Conservation (phyloP, 352 stramenopile species). For the Thalassiosira mediterranea region DNA sequence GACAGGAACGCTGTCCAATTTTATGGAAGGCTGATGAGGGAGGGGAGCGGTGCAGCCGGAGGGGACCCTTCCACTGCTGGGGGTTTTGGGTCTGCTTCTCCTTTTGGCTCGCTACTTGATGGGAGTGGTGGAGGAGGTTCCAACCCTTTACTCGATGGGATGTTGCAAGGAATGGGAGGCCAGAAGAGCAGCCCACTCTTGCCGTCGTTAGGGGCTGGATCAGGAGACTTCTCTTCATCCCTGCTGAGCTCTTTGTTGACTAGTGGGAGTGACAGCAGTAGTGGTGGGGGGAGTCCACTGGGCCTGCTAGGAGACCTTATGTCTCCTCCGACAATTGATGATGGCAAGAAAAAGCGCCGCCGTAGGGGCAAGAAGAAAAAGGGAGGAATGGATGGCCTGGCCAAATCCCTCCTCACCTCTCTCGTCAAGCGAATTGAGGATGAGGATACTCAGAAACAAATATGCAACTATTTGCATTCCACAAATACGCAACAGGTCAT, state of each 20-base stretch:
- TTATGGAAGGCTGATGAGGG: constrained; percentile 75
- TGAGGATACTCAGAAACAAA: constrained; percentile 64
- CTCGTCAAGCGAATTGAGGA: constrained; percentile 71
- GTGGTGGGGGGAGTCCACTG: constrained; percentile 22
- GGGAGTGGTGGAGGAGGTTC: constrained; percentile 8
- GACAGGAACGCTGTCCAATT: constrained; percentile 78
- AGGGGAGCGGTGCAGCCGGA: constrained; percentile 19
- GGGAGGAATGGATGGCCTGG: constrained; percentile 48
- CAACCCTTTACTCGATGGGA: constrained; percentile 35
- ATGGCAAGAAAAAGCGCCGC: constrained; percentile 15
- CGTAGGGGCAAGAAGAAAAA: constrained; percentile 24
- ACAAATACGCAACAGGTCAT: constrained; percentile 62
- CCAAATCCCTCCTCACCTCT: constrained; percentile 64
- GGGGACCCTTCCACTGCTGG: background rate
- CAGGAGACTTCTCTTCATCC: constrained; percentile 34
- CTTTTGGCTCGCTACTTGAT: too few species aligned
- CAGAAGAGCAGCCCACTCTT: constrained; percentile 30
- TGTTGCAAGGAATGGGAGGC: constrained; percentile 17
- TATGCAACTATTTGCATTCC: constrained; percentile 67
- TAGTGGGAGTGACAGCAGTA: constrained; percentile 9
- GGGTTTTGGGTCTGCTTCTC: background rate
- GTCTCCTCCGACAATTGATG: background rate
- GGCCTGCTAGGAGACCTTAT: constrained; percentile 35
- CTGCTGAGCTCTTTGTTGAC: constrained; percentile 50
- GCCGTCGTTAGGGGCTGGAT: constrained; percentile 6